Conservation (phyloP, 2,329 filamentous ascomycete genomes). For the Lecanosticta acicola region DNA sequence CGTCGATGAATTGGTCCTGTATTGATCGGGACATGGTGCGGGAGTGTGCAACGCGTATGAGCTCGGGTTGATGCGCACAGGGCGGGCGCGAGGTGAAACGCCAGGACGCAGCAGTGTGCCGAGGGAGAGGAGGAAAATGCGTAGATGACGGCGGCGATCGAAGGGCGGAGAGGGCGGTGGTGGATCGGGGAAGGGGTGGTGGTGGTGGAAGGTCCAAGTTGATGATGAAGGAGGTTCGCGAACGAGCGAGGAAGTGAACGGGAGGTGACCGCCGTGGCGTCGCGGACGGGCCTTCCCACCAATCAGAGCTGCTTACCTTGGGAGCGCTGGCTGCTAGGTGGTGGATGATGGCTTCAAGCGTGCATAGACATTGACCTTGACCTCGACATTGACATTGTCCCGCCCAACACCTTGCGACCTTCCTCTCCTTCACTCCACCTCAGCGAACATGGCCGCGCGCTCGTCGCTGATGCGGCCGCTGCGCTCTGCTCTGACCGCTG, state of each 20-base stretch:
- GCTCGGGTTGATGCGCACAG: constrained; percentile 7
- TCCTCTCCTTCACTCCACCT: neutral
- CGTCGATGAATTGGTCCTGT: constrained; percentile 51
- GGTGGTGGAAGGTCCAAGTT: neutral
- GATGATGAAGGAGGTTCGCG: constrained; percentile 1
- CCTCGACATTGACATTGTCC: no score
- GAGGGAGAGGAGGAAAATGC: neutral
- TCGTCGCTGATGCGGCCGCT: constrained; percentile 13
- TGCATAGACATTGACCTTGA: no score
- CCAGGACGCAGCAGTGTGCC: constrained; percentile 6
- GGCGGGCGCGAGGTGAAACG: neutral
- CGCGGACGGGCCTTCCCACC: no score
- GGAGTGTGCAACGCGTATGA: constrained; percentile 17
- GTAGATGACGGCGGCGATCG: neutral
- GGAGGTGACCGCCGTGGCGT: neutral
- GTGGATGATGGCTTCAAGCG: no score
- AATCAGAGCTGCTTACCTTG: no score
- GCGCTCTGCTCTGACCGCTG: constrained; percentile 11
- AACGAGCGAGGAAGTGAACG: neutral
- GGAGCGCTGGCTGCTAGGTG: no score
- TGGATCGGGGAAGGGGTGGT: neutral
- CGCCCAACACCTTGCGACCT: neutral
- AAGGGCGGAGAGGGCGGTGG: neutral
- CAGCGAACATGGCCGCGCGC: constrained; percentile 12
- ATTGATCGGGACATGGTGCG: constrained; percentile 44